phyloP scores from a whole-genome alignment of 495 filamentous ascomycete species.

The Amphirosellinia nigrospora region DNA sequence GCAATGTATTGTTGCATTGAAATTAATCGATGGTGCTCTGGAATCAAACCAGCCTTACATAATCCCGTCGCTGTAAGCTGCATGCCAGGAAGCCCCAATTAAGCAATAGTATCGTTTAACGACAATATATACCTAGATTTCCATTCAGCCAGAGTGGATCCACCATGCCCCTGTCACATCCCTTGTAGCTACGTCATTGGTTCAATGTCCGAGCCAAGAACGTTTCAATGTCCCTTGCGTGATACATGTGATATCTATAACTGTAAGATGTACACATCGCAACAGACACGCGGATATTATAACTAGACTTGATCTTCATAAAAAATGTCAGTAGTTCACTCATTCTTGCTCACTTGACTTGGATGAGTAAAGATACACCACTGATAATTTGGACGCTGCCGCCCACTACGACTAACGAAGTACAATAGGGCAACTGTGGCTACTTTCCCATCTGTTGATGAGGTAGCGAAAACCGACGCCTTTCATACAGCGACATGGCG shows the following conservation, averaged over 20 bases:
- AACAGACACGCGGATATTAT: neutral
- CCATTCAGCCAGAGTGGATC: too few relatives aligned
- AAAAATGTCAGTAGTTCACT: constrained; percentile 15
- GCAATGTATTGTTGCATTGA: too few relatives aligned
- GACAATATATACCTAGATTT: neutral
- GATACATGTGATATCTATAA: neutral
- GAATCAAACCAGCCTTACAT: too few relatives aligned
- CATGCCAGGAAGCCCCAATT: constrained; percentile 12
- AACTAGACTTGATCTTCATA: neutral
- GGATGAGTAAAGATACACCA: neutral
- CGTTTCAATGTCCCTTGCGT: too few relatives aligned
- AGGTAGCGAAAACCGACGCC: constrained; percentile 49
- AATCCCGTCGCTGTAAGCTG: too few relatives aligned
- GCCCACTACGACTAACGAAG: neutral
- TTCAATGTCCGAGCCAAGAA: too few relatives aligned
- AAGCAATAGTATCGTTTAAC: neutral
- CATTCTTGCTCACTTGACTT: neutral
- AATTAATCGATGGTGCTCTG: too few relatives aligned
- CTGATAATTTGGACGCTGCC: neutral
- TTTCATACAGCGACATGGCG: constrained; percentile 63
- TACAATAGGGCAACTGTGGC: constrained; percentile 13
- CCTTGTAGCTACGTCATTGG: too few relatives aligned
- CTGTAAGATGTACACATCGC: neutral
- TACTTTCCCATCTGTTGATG: constrained; percentile 46
- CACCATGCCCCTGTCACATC: neutral